A percentile compares a stretch with the other conserved stretches of the same genome.
Evolutionary conservation across 495 filamentous ascomycete genomes (phyloP).

Genomic region (Pseudomonodictys pantanalensis): DNA sequence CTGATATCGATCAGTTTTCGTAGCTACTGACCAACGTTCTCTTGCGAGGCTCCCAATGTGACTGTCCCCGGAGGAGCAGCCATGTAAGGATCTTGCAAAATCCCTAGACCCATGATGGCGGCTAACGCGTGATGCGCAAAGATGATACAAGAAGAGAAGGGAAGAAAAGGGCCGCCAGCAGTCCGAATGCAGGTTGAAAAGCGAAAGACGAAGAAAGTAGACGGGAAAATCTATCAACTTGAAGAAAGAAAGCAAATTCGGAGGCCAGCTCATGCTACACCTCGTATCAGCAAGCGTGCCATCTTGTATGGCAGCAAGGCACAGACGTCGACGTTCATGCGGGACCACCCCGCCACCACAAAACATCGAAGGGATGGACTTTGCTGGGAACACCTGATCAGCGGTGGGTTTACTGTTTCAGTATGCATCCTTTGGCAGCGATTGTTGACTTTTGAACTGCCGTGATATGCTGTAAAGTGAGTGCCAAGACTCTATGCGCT

Average conservation of each 20-base stretch:
- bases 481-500: constrained; percentile 8
- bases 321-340: background rate
- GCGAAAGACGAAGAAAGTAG: background rate
- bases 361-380: constrained; percentile 18
- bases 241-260: background rate
- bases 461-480: background rate
- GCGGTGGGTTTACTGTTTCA: background rate
- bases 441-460: constrained; percentile 1
- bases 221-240: background rate
- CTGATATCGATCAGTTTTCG: background rate
- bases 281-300: too few species aligned
- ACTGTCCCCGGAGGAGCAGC: constrained; percentile 26
- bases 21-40: background rate
- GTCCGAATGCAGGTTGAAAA: constrained; percentile 3
- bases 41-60: constrained; percentile 21
- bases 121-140: background rate
- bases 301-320: constrained; percentile 14
- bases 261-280: background rate
- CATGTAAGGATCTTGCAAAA: constrained; percentile 25
- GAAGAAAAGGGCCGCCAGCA: constrained; percentile 20
- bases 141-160: constrained; percentile 1
- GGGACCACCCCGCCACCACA: constrained; percentile 7
- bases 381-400: constrained; percentile 9
- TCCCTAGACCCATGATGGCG: constrained; percentile 24
- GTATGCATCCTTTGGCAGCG: background rate